These are phyloP conservation scores for Selaginella tamariscina DNA, from an alignment of 75 land plant genomes.

Conservation along the genomic window DNA sequence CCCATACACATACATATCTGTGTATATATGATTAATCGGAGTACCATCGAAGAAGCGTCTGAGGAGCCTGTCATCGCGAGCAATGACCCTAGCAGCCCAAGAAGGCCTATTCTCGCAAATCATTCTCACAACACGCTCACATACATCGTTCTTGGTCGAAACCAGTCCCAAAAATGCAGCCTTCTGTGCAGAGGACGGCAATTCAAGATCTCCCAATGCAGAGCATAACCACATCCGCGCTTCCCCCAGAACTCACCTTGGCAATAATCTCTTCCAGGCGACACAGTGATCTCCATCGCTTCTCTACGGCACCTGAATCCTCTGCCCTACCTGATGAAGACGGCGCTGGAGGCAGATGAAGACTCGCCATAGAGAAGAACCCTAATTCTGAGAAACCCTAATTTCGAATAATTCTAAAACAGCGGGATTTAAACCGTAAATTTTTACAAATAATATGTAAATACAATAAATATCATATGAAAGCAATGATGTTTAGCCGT, in stretches of 20 bases:
- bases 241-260: constrained; percentile 25
- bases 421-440: no score
- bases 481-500: no score
- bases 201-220: constrained; percentile 34
- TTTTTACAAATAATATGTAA: no score
- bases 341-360: neutral
- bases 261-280: neutral
- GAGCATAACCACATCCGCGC: constrained; percentile 74
- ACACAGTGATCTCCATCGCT: neutral
- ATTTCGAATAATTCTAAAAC: no score
- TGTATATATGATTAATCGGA: neutral
- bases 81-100: constrained; percentile 34
- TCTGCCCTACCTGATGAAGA: neutral
- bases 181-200: constrained; percentile 32
- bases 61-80: constrained; percentile 38
- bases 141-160: constrained; percentile 2
- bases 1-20: neutral
- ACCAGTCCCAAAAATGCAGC: constrained; percentile 35
- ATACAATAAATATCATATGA: no score
- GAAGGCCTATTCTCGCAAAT: constrained; percentile 50
- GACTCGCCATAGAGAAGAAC: neutral
- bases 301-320: neutral
- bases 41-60: constrained; percentile 61
- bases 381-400: no score
- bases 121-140: constrained; percentile 39